These are phyloP conservation scores for Xylaria sp. DNA, from an alignment of 2,329 filamentous ascomycete genomes.

Conservation along the genomic window DNA sequence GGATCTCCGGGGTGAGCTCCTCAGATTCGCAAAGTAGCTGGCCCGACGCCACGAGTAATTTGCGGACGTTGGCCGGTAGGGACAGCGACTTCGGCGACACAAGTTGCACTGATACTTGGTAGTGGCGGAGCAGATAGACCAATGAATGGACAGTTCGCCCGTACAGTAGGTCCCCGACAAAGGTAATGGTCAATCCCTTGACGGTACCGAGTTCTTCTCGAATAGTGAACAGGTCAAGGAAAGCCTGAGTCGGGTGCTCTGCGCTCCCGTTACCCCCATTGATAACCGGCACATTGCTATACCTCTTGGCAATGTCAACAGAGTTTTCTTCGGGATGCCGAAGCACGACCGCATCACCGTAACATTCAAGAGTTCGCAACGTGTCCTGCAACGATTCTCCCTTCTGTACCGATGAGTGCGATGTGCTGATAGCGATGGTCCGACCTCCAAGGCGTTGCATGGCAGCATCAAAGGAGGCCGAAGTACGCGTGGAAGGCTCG, in stretches of 20 bases:
- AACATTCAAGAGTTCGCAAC: conserved; percentile 90
- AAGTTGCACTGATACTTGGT: conserved; percentile 92
- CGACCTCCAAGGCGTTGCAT: conserved; percentile 97
- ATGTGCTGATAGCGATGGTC: conserved; percentile 80
- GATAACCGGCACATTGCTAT: conserved; percentile 88
- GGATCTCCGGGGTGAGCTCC: conserved; percentile 82
- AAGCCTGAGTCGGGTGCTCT: conserved; percentile 96
- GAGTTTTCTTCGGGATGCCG: conserved; percentile 86
- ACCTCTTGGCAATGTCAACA: conserved; percentile 82
- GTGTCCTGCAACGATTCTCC: conserved; percentile 94
- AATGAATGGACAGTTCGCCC: conserved; percentile 95
- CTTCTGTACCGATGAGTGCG: conserved; percentile 88
- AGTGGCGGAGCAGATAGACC: conserved; percentile 91
- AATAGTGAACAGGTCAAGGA: conserved; percentile 97
- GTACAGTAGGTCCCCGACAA: conserved; percentile 90
- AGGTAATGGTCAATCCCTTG: conserved; percentile 93
- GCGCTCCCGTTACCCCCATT: conserved; percentile 96
- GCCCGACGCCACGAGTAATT: conserved; percentile 72
- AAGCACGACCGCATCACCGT: conserved; percentile 93
- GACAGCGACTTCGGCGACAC: conserved; percentile 81
- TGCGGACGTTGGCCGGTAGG: conserved; percentile 76
- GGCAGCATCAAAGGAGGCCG: conserved; percentile 92
- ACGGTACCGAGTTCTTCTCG: conserved; percentile 96
- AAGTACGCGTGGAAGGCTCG: conserved; percentile 95
- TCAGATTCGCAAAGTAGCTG: conserved; percentile 79